A percentile compares a stretch with the other conserved stretches of the same genome.
Conservation (phyloP, 108 stramenopile genomes). For the Seminavis robusta region DNA sequence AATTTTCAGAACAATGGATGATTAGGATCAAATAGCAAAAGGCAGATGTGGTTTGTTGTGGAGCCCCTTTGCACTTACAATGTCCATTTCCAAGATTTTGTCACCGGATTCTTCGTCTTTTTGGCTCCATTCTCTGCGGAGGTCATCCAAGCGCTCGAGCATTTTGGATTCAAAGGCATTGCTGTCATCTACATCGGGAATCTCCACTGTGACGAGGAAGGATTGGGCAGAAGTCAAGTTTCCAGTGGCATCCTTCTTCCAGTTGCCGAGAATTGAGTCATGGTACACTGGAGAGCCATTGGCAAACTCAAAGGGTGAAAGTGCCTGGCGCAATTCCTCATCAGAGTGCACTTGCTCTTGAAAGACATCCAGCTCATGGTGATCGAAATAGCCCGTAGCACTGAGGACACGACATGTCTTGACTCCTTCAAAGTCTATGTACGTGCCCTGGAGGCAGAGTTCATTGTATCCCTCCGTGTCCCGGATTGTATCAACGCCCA, state of each 20-base stretch:
- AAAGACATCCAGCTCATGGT: not conserved
- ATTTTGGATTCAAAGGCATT: conserved; percentile 1
- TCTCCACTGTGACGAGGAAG: not conserved
- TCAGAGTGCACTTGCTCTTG: not conserved
- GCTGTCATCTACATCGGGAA: conserved; percentile 1
- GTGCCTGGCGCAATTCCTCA: not conserved
- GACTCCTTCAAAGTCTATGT: too few species aligned
- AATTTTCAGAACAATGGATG: too few species aligned
- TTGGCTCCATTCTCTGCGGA: not conserved
- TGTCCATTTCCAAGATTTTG: too few species aligned
- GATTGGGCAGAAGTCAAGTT: not conserved
- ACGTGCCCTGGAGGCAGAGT: too few species aligned
- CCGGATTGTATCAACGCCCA: not conserved
- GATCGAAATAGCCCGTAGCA: conserved; percentile 3
- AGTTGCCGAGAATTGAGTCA: not conserved
- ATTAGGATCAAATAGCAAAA: too few species aligned
- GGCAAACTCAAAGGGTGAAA: not conserved
- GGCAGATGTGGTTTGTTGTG: not conserved
- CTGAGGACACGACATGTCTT: conserved; percentile 1
- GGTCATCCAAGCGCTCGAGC: not conserved
- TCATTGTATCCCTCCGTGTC: conserved; percentile 1
- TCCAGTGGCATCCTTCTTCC: not conserved
- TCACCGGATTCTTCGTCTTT: not conserved
- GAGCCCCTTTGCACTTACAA: too few species aligned
- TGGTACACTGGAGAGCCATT: not conserved